A percentile compares a stretch with the other conserved stretches of the same genome.
These are phyloP conservation scores for Citrus hindsii DNA, from an alignment of 345 rosid genomes.

Conservation along the genomic window DNA sequence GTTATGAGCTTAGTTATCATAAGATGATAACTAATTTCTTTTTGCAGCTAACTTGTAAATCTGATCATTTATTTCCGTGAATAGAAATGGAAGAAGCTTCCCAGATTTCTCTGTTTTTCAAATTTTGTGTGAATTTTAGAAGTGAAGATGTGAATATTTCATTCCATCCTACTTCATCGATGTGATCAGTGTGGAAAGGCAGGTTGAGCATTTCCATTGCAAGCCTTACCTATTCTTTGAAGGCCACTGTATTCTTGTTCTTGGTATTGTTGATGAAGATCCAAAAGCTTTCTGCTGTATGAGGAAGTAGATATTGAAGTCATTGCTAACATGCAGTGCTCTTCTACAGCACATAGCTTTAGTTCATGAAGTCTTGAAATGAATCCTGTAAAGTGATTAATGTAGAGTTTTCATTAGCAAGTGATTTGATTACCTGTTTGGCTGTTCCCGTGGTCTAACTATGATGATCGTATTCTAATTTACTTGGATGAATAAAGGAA, in stretches of 20 bases:
- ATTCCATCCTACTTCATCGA: not conserved
- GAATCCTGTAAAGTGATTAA: not conserved
- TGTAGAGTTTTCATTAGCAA: not conserved
- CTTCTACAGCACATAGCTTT: not conserved
- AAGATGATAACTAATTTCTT: not conserved
- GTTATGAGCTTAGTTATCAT: not conserved
- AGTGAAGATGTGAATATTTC: not conserved
- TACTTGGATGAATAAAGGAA: not conserved
- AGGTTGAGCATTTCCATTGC: not conserved
- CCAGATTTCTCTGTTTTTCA: not conserved
- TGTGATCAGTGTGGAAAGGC: not conserved
- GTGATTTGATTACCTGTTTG: not conserved
- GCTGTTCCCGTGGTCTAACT: not conserved
- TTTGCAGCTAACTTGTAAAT: not conserved
- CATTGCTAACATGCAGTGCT: not conserved
- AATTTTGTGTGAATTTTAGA: not conserved
- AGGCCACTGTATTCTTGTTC: not conserved
- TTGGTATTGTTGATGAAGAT: not conserved
- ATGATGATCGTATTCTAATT: not conserved
- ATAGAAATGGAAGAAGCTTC: not conserved
- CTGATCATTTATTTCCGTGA: not conserved
- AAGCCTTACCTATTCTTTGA: not conserved
- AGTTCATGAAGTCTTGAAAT: not conserved
- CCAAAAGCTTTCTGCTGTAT: not conserved
- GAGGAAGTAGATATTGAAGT: not conserved